A percentile compares a stretch with the other conserved stretches of the same genome.
These are phyloP conservation scores for Verticillium nonalfalfae DNA, from an alignment of 2,329 filamentous ascomycete species.

Conservation along the genomic window DNA sequence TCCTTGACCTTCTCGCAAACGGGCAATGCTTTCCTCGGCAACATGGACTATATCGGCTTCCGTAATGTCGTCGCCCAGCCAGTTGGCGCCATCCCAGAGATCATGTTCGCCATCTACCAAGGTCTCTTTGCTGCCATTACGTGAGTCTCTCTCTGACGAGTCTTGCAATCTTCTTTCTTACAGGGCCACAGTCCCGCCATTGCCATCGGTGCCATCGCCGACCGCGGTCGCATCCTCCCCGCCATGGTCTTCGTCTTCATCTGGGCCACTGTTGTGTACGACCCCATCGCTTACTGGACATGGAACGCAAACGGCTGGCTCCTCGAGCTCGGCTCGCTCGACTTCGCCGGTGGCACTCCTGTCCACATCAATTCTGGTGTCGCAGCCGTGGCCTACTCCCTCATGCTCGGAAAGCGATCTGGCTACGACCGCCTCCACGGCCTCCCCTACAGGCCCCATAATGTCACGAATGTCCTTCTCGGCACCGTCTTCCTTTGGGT, in stretches of 20 bases:
- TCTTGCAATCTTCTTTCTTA: not conserved
- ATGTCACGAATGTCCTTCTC: slow-evolving; percentile 66
- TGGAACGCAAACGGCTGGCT: slow-evolving; percentile 73
- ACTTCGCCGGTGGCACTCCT: slow-evolving; percentile 70
- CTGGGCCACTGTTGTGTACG: slow-evolving; percentile 67
- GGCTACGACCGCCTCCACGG: slow-evolving; percentile 56
- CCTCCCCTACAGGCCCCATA: slow-evolving; percentile 64
- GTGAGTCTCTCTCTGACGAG: slow-evolving; percentile 39
- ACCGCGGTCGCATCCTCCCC: slow-evolving; percentile 56
- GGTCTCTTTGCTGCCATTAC: slow-evolving; percentile 88
- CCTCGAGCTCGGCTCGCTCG: slow-evolving; percentile 60
- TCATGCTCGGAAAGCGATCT: slow-evolving; percentile 65
- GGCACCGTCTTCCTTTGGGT: slow-evolving; percentile 81
- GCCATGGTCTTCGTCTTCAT: slow-evolving; percentile 61
- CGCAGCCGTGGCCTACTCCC: slow-evolving; percentile 64
- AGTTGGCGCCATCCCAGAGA: slow-evolving; percentile 73
- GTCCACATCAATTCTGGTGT: slow-evolving; percentile 70
- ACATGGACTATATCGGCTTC: slow-evolving; percentile 76
- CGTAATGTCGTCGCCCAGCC: slow-evolving; percentile 70
- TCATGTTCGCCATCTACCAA: slow-evolving; percentile 81
- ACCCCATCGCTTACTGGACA: slow-evolving; percentile 70
- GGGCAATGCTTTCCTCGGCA: slow-evolving; percentile 71
- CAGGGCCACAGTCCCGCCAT: slow-evolving; percentile 40
- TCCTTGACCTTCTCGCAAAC: slow-evolving; percentile 78
- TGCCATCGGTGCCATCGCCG: slow-evolving; percentile 53